Evolutionary conservation across 2,329 filamentous ascomycete genomes (phyloP).

Genomic region (Monosporascus sp.): DNA sequence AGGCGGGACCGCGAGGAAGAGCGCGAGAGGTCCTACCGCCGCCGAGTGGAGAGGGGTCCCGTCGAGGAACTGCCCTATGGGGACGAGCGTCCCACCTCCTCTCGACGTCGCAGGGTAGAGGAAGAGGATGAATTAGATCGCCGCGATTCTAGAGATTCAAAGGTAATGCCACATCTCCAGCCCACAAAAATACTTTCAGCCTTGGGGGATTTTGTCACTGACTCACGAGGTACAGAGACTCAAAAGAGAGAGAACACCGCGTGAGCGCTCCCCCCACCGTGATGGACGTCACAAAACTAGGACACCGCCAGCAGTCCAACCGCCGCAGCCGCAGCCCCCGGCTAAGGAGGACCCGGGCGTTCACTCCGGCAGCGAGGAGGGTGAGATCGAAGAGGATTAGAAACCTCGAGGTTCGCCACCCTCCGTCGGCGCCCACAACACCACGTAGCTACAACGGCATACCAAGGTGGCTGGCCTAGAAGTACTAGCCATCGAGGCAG

Average conservation of each 20-base stretch:
- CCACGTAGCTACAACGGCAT: not conserved
- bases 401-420: not conserved
- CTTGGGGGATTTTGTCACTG: constrained; percentile 15
- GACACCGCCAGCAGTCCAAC: constrained; percentile 40
- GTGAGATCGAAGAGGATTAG: constrained; percentile 87
- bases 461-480: not conserved
- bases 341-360: constrained; percentile 54
- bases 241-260: constrained; percentile 51
- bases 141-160: constrained; percentile 60
- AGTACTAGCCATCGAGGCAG: too few relatives aligned
- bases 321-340: constrained; percentile 7
- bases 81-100: constrained; percentile 59
- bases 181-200: not conserved
- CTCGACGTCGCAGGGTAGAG: constrained; percentile 72
- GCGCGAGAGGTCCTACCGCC: constrained; percentile 80
- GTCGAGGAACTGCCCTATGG: constrained; percentile 91
- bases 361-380: constrained; percentile 90
- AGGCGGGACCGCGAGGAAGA: constrained; percentile 84
- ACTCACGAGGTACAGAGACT: constrained; percentile 40
- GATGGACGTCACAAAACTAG: constrained; percentile 53
- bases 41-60: constrained; percentile 61
- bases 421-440: not conserved
- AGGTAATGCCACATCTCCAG: constrained; percentile 39
- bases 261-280: constrained; percentile 56
- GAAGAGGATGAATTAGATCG: constrained; percentile 67